Evolutionary conservation across 768 basidiomycete species (phyloP).

Genomic region (Naganishia onofrii): DNA sequence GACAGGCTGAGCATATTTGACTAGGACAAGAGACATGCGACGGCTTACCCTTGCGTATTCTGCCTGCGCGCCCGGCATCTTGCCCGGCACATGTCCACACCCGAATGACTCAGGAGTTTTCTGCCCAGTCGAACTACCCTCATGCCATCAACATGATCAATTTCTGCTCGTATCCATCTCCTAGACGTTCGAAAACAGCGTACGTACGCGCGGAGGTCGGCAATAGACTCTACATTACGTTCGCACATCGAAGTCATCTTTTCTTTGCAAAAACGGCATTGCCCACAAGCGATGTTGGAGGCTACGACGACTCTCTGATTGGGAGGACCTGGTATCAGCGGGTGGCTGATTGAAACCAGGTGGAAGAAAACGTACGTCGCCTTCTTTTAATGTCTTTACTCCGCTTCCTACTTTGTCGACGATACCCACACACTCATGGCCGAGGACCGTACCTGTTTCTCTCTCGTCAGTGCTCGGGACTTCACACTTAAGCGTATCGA

Average conservation of each 20-base stretch:
- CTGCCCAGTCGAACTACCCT: background rate
- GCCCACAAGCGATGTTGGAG: conserved; percentile 73
- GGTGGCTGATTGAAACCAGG: background rate
- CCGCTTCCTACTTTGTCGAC: conserved; percentile 66
- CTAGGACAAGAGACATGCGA: conserved; percentile 57
- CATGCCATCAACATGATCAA: background rate
- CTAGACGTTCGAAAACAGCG: background rate
- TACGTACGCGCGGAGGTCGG: background rate
- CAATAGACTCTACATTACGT: conserved; percentile 53
- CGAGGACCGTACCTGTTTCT: conserved; percentile 54
- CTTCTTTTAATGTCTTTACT: conserved; percentile 59
- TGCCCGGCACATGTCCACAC: background rate
- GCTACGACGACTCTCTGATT: conserved; percentile 64
- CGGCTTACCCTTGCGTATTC: background rate
- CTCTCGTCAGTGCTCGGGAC: background rate
- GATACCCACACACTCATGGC: conserved; percentile 58
- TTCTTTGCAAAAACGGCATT: conserved; percentile 69
- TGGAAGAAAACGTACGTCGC: background rate
- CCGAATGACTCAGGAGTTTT: background rate
- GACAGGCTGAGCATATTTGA: no score
- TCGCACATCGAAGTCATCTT: conserved; percentile 73
- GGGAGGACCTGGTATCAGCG: background rate
- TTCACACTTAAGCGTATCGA: background rate
- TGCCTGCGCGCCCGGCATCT: background rate
- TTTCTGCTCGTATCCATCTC: background rate